A percentile compares a stretch with the other conserved stretches of the same genome.
phyloP scores from a whole-genome alignment of 176 grass and related monocot genomes.

The Tuctoria greenei region DNA sequence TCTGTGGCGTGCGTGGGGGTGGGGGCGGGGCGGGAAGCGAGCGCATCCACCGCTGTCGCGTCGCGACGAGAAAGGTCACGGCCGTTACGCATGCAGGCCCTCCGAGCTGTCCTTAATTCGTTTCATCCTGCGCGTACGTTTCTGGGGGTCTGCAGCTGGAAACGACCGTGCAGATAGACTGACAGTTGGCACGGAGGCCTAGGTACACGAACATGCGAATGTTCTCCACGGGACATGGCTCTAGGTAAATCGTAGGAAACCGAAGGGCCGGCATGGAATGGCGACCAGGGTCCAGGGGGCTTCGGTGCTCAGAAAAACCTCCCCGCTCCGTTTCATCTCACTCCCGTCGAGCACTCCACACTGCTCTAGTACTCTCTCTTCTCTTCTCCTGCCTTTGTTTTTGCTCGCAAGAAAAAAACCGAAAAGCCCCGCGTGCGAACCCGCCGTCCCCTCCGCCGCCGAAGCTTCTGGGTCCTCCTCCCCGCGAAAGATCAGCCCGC shows the following conservation, averaged over 20 bases:
- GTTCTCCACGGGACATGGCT: no score
- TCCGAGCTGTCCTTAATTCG: background rate
- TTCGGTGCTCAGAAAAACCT: slow-evolving; percentile 20
- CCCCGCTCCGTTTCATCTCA: background rate
- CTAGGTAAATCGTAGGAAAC: background rate
- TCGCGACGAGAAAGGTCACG: background rate
- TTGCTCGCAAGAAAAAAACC: slow-evolving; percentile 31
- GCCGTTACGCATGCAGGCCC: background rate
- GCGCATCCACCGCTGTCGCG: no score
- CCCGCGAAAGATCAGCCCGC: background rate
- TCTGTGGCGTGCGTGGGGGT: background rate
- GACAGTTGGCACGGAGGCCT: slow-evolving; percentile 16
- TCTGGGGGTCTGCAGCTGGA: background rate
- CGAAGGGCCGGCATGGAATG: background rate
- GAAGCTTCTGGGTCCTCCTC: slow-evolving; percentile 17
- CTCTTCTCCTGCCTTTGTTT: background rate
- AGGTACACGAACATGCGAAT: background rate
- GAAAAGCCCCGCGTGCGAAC: slow-evolving; percentile 7
- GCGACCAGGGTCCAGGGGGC: background rate
- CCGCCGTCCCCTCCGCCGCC: slow-evolving; percentile 8
- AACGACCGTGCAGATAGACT: slow-evolving; percentile 28
- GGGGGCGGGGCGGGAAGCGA: background rate
- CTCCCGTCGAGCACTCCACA: slow-evolving; percentile 27
- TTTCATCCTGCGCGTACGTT: background rate
- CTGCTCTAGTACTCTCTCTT: background rate